Evolutionary conservation across 2,329 filamentous ascomycete genomes (phyloP).

Genomic region (Cladosporium sp.): DNA sequence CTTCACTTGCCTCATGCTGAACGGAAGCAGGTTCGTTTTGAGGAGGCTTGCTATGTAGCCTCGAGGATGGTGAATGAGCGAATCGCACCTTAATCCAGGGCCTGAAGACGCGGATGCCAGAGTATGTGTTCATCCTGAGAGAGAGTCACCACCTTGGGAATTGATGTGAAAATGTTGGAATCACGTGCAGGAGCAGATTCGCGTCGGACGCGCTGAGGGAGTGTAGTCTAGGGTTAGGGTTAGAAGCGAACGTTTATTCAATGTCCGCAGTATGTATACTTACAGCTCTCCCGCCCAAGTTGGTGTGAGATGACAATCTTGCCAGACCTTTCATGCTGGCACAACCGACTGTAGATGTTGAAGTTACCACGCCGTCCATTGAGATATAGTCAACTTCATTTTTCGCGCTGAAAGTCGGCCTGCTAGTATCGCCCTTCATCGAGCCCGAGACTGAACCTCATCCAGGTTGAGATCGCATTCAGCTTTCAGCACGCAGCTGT

Average conservation of each 20-base stretch:
- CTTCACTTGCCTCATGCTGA: neutral
- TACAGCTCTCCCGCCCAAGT: neutral
- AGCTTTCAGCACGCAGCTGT: neutral
- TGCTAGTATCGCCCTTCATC: too few species aligned
- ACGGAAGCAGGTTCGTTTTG: neutral
- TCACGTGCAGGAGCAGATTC: neutral
- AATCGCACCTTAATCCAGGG: neutral
- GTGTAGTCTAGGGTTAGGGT: neutral
- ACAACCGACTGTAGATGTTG: neutral
- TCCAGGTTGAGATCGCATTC: too few species aligned
- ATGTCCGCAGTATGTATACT: neutral
- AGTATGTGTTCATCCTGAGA: neutral
- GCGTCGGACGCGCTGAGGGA: neutral
- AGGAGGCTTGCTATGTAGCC: neutral
- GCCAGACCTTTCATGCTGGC: neutral
- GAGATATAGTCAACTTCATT: neutral
- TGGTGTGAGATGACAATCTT: neutral
- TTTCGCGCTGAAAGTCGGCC: too few species aligned
- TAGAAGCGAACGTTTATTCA: neutral
- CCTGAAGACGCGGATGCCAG: neutral
- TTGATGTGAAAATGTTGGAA: neutral
- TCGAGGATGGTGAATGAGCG: neutral
- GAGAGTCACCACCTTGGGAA: neutral
- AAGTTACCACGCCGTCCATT: neutral
- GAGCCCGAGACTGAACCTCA: too few species aligned